These are phyloP conservation scores for Pelagomonas calceolata DNA, from an alignment of 108 stramenopile genomes.

Conservation along the genomic window DNA sequence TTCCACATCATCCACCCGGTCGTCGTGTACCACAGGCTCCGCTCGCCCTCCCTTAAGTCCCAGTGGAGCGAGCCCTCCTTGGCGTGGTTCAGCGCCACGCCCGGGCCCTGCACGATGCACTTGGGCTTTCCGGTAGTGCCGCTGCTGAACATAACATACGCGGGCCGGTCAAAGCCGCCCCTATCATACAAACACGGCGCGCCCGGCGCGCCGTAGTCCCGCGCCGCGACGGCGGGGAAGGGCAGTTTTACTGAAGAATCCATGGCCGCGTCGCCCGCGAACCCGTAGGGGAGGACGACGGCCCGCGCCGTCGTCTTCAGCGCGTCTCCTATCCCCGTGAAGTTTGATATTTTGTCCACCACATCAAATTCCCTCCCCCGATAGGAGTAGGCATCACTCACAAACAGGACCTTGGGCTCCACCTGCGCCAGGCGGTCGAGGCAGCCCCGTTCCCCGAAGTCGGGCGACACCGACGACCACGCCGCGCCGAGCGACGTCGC, in stretches of 20 bases:
- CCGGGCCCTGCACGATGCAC: conserved; percentile 34
- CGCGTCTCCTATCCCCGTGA: too few species aligned
- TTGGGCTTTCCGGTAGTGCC: conserved; percentile 18
- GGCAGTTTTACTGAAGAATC: too few species aligned
- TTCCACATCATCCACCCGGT: conserved; percentile 31
- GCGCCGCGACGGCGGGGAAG: too few species aligned
- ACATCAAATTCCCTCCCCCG: not conserved
- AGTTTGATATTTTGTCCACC: too few species aligned
- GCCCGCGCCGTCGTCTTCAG: too few species aligned
- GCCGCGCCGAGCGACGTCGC: too few species aligned
- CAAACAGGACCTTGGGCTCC: not conserved
- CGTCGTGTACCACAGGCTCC: conserved; percentile 22
- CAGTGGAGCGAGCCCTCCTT: conserved; percentile 27
- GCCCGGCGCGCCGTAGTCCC: too few species aligned
- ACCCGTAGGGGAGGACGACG: too few species aligned
- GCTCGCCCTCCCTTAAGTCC: conserved; percentile 18
- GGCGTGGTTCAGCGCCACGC: conserved; percentile 15
- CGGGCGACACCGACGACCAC: too few species aligned
- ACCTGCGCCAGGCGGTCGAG: conserved; percentile 1
- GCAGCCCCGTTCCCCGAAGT: too few species aligned
- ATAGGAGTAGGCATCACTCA: not conserved
- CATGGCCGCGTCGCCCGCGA: too few species aligned
- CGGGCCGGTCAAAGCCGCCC: not conserved
- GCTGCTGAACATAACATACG: not conserved
- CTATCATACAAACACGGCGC: too few species aligned